phyloP scores from a whole-genome alignment of 2,329 filamentous ascomycete genomes.

The Exophiala phaeomuriformis region DNA sequence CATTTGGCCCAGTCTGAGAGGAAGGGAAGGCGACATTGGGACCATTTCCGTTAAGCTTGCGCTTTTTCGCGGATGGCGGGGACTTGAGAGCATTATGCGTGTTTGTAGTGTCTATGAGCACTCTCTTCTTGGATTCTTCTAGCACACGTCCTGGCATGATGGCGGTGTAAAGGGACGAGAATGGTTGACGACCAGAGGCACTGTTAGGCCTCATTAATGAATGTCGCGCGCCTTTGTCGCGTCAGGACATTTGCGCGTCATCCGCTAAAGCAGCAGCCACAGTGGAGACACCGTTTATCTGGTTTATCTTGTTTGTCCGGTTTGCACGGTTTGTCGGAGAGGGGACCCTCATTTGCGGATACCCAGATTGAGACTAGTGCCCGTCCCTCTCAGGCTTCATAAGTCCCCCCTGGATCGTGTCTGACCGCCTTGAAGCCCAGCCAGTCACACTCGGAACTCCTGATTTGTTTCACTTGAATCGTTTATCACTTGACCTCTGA shows the following conservation, averaged over 20 bases:
- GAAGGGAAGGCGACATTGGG: conserved; percentile 52
- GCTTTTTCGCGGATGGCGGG: conserved; percentile 61
- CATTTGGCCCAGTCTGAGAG: conserved; percentile 56
- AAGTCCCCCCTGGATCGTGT: background rate
- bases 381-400: background rate
- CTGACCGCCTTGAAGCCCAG: background rate
- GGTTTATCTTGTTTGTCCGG: background rate
- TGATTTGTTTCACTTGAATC: background rate
- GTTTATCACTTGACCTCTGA: no score
- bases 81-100: conserved; percentile 54
- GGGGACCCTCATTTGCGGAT: no score
- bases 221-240: background rate
- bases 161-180: background rate
- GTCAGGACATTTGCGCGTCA: background rate
- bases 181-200: background rate
- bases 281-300: background rate
- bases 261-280: background rate
- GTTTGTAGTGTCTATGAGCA: conserved; percentile 61
- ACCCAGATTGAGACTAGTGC: no score
- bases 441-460: background rate
- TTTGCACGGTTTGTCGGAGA: background rate
- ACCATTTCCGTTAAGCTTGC: conserved; percentile 59
- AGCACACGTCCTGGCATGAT: conserved; percentile 23
- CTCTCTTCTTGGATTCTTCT: conserved; percentile 58
- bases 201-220: background rate